Conservation (phyloP, 257 asterid genomes). For the Prunella vulgaris region DNA sequence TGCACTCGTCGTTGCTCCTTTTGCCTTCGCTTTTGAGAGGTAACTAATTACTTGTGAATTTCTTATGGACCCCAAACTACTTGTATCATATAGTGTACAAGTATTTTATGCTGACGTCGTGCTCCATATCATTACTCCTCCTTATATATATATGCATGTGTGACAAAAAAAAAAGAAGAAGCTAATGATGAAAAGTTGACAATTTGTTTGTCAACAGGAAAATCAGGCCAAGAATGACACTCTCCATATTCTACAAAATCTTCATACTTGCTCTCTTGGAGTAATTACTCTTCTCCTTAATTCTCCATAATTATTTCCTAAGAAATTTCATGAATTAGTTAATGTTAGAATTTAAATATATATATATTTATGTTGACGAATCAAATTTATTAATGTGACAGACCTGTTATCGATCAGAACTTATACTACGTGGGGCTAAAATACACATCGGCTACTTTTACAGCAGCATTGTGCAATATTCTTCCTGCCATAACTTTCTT, state of each 20-base stretch:
- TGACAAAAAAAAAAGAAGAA: background rate
- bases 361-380: background rate
- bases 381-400: conserved; percentile 13
- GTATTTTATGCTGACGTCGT: no score
- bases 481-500: conserved; percentile 72
- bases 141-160: no score
- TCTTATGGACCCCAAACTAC: no score
- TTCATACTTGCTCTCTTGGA: conserved; percentile 53
- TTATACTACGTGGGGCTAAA: conserved; percentile 60
- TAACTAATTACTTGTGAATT: no score
- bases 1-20: conserved; percentile 50
- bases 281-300: conserved; percentile 32
- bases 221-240: conserved; percentile 73
- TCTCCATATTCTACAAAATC: conserved; percentile 50
- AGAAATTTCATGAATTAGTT: background rate
- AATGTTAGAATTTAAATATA: background rate
- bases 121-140: no score
- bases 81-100: no score
- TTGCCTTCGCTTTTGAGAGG: conserved; percentile 66
- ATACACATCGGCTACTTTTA: conserved; percentile 59
- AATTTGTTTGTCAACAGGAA: conserved; percentile 43
- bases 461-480: conserved; percentile 59
- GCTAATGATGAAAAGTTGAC: background rate
- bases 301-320: background rate
- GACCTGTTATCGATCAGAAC: conserved; percentile 77